Percentiles rank a stretch among this genome's conserved stretches.
Evolutionary conservation across 257 asterid genomes (phyloP).

Genomic region (Ajuga chamaepitys): DNA sequence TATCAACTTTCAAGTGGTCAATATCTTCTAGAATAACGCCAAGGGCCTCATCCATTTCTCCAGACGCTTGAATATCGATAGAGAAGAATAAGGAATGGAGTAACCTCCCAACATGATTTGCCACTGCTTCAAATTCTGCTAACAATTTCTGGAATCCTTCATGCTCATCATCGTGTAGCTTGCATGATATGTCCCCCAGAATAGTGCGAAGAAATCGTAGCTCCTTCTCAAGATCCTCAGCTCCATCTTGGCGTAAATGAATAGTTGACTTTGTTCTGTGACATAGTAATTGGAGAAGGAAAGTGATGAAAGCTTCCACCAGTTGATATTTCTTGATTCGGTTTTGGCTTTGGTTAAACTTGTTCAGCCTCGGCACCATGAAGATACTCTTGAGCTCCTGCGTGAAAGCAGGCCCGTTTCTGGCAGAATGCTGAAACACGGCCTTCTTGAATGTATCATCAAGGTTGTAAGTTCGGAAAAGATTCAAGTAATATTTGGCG

Average conservation of each 20-base stretch:
- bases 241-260: background rate
- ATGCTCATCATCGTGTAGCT: background rate
- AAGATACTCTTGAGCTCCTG: background rate
- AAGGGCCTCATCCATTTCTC: background rate
- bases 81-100: slow-evolving; percentile 4
- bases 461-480: background rate
- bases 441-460: background rate
- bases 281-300: background rate
- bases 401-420: background rate
- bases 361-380: background rate
- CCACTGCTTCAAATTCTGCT: slow-evolving; percentile 5
- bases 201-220: slow-evolving; percentile 4
- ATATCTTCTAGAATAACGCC: background rate
- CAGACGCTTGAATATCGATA: too few relatives aligned
- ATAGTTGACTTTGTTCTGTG: background rate
- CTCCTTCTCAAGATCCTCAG: background rate
- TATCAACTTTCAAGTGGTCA: background rate
- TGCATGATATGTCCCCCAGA: background rate
- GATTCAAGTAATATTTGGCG: background rate
- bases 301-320: background rate
- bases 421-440: background rate
- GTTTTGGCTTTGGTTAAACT: background rate
- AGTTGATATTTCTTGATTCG: background rate
- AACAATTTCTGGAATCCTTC: background rate
- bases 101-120: slow-evolving; percentile 1